These are phyloP conservation scores for Agarophyton chilense DNA, from an alignment of 23 red algal genomes.

Conservation along the genomic window DNA sequence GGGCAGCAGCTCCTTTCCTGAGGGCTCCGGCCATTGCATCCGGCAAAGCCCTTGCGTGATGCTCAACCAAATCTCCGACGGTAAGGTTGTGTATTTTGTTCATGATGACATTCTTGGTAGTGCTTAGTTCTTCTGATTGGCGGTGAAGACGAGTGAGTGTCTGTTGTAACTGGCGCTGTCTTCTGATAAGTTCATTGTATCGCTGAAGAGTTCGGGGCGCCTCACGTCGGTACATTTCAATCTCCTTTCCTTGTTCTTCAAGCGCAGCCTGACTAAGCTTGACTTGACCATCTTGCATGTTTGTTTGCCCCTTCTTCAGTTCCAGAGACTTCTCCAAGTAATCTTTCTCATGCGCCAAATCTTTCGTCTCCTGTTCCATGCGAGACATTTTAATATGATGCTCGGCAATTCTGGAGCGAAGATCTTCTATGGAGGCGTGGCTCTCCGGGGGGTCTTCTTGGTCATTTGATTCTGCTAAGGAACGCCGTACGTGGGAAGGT, in stretches of 20 bases:
- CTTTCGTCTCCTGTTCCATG: constrained; percentile 53
- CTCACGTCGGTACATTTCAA: constrained; percentile 54
- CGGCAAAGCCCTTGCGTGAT: constrained; percentile 48
- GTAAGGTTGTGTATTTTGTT: constrained; percentile 61
- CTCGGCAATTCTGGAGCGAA: constrained; percentile 35
- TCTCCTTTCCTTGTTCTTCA: constrained; percentile 56
- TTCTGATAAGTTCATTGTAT: constrained; percentile 58
- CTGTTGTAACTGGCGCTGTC: constrained; percentile 53
- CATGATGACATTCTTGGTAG: constrained; percentile 40
- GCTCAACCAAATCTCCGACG: constrained; percentile 60
- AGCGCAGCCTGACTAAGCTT: constrained; percentile 62
- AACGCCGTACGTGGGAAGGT: constrained; percentile 5
- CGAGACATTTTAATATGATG: constrained; percentile 42
- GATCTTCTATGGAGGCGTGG: neutral
- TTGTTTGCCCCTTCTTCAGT: constrained; percentile 54
- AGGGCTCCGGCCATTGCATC: constrained; percentile 69
- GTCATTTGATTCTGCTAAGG: neutral
- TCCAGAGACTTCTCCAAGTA: constrained; percentile 65
- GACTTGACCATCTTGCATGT: constrained; percentile 71
- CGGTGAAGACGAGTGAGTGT: constrained; percentile 43
- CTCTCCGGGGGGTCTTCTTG: neutral
- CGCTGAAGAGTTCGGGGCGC: constrained; percentile 39
- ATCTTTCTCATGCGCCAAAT: constrained; percentile 39
- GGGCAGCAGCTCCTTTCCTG: constrained; percentile 53
- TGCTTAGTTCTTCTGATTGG: constrained; percentile 45